Conservation (phyloP, 1,284 basidiomycete genomes). For the Leccinum pachyderme region DNA sequence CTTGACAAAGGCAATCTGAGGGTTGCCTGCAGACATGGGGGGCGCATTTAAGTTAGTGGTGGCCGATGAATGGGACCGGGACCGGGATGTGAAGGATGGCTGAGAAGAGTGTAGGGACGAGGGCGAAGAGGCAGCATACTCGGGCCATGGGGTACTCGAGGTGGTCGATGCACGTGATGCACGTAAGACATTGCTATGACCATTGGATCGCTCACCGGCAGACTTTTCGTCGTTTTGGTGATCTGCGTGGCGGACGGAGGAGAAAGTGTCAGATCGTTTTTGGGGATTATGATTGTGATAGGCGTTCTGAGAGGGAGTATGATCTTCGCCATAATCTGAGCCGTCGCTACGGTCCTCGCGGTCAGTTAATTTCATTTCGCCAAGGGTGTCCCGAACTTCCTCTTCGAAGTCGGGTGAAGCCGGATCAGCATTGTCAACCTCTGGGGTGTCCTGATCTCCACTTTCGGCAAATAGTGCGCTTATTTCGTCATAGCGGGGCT, state of each 20-base stretch:
- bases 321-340: conserved; percentile 63
- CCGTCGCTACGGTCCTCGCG: conserved; percentile 48
- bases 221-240: conserved; percentile 27
- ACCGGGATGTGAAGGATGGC: conserved; percentile 43
- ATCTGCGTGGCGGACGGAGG: conserved; percentile 38
- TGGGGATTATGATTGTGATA: conserved; percentile 31
- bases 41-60: conserved; percentile 57
- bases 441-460: conserved; percentile 31
- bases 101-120: conserved; percentile 51
- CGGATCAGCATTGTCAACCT: conserved; percentile 27
- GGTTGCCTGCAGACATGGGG: conserved; percentile 70
- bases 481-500: conserved; percentile 56
- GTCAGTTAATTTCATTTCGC: conserved; percentile 42
- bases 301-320: conserved; percentile 35
- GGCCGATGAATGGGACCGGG: conserved; percentile 55
- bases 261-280: conserved; percentile 49
- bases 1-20: conserved; percentile 87
- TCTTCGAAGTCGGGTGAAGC: conserved; percentile 36
- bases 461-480: conserved; percentile 49
- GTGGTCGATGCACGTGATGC: conserved; percentile 27
- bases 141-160: conserved; percentile 33
- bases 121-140: conserved; percentile 37
- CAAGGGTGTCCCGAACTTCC: conserved; percentile 48
- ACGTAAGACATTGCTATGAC: conserved; percentile 16
- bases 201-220: conserved; percentile 10